Evolutionary conservation across 345 rosid species (phyloP).

Genomic region (Hibiscus tridactylites): DNA sequence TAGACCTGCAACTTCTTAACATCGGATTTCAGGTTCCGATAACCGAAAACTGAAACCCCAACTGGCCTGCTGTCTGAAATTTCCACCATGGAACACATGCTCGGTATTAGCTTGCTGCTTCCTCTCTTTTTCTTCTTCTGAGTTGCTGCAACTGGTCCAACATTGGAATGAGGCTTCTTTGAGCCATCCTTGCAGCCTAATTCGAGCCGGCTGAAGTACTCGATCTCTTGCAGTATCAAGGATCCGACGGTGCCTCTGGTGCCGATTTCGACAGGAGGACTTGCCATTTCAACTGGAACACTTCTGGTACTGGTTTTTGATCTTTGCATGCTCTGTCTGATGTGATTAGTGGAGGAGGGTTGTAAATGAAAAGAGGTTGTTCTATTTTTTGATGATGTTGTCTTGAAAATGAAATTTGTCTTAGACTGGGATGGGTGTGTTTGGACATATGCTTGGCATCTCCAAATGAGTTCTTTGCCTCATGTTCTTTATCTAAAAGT

Average conservation of each 20-base stretch:
- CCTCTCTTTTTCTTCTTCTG: conserved; percentile 48
- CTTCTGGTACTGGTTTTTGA: conserved; percentile 13
- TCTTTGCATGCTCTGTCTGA: conserved; percentile 22
- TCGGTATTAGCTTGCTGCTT: conserved; percentile 34
- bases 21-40: conserved; percentile 51
- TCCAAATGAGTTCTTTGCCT: conserved; percentile 35
- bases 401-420: conserved; percentile 13
- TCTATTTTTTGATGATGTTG: not conserved
- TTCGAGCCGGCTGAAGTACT: conserved; percentile 38
- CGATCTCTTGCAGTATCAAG: conserved; percentile 50
- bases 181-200: conserved; percentile 25
- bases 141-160: conserved; percentile 18
- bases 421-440: conserved; percentile 11
- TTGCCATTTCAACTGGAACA: conserved; percentile 18
- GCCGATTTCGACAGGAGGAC: conserved; percentile 43
- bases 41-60: conserved; percentile 34
- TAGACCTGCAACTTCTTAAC: conserved; percentile 42
- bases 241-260: conserved; percentile 52
- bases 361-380: conserved; percentile 22
- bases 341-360: conserved; percentile 16
- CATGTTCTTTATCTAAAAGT: conserved; percentile 29
- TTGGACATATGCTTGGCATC: conserved; percentile 17
- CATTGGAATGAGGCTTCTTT: conserved; percentile 18
- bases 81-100: conserved; percentile 53
- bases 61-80: conserved; percentile 35